Conservation (phyloP, 768 basidiomycete species). For the Cyclocybe cylindracea region DNA sequence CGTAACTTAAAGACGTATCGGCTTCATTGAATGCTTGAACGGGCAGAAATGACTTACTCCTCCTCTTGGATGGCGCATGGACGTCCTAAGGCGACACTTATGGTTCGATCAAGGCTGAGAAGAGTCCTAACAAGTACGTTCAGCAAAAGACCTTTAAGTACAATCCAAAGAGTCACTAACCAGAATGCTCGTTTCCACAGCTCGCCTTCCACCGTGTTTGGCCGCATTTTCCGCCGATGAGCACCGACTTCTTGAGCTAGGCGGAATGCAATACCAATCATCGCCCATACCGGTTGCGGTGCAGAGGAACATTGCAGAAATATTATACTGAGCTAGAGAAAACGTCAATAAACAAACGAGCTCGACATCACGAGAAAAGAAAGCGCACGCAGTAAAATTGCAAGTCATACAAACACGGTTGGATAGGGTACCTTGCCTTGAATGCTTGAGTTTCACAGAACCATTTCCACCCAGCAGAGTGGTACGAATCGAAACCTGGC, state of each 20-base stretch:
- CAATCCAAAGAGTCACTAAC: slow-evolving; percentile 24
- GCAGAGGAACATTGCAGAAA: slow-evolving; percentile 55
- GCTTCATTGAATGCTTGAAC: background rate
- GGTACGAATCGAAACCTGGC: slow-evolving; percentile 32
- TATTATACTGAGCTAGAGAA: slow-evolving; percentile 48
- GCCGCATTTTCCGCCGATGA: slow-evolving; percentile 44
- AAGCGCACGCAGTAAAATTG: slow-evolving; percentile 47
- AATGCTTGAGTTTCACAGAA: slow-evolving; percentile 64
- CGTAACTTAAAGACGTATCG: slow-evolving; percentile 50
- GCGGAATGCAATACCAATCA: slow-evolving; percentile 68
- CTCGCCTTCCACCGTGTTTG: slow-evolving; percentile 57
- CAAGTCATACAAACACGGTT: slow-evolving; percentile 69
- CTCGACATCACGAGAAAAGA: no score
- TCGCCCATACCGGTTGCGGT: slow-evolving; percentile 64
- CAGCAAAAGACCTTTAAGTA: background rate
- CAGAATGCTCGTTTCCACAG: slow-evolving; percentile 72
- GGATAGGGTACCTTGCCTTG: slow-evolving; percentile 56
- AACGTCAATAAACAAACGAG: slow-evolving; percentile 3
- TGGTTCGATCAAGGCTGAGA: slow-evolving; percentile 47
- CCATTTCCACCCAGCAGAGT: slow-evolving; percentile 61
- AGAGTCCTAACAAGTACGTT: slow-evolving; percentile 41
- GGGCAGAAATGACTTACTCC: slow-evolving; percentile 44
- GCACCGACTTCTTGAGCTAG: slow-evolving; percentile 76
- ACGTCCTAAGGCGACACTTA: slow-evolving; percentile 58
- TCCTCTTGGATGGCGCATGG: slow-evolving; percentile 78